Evolutionary conservation across 1,284 basidiomycete genomes (phyloP).

Genomic region (Anthracocystis panici-leucophaei): DNA sequence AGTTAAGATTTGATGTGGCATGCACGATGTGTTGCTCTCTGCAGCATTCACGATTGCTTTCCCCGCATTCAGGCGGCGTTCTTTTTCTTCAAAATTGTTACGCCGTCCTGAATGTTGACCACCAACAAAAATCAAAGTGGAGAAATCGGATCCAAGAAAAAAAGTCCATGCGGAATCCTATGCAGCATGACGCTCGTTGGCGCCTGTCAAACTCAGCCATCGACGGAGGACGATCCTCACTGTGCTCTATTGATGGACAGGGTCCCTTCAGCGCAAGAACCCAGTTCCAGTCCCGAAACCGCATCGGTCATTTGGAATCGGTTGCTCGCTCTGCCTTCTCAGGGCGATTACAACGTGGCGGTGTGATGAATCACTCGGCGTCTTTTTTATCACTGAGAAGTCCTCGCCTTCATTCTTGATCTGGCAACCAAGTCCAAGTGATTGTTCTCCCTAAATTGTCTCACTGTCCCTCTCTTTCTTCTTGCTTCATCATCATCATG

Average conservation of each 20-base stretch:
- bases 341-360: slow-evolving; percentile 17
- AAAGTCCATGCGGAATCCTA: not conserved
- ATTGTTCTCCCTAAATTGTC: not conserved
- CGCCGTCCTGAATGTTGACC: not conserved
- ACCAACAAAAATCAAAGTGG: not conserved
- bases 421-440: not conserved
- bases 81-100: not conserved
- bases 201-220: slow-evolving; percentile 7
- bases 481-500: not conserved
- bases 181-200: slow-evolving; percentile 2
- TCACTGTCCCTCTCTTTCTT: not conserved
- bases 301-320: too few relatives aligned
- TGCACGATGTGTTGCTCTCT: not conserved
- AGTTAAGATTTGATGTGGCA: not conserved
- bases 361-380: slow-evolving; percentile 21
- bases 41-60: not conserved
- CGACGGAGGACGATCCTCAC: not conserved
- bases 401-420: not conserved
- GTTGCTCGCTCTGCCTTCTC: too few relatives aligned
- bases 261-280: too few relatives aligned
- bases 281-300: too few relatives aligned
- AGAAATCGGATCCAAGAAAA: not conserved
- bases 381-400: not conserved
- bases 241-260: not conserved
- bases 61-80: not conserved